Evolutionary conservation across 2,329 filamentous ascomycete species (phyloP).

Genomic region (Colletotrichum neosansevieriae): DNA sequence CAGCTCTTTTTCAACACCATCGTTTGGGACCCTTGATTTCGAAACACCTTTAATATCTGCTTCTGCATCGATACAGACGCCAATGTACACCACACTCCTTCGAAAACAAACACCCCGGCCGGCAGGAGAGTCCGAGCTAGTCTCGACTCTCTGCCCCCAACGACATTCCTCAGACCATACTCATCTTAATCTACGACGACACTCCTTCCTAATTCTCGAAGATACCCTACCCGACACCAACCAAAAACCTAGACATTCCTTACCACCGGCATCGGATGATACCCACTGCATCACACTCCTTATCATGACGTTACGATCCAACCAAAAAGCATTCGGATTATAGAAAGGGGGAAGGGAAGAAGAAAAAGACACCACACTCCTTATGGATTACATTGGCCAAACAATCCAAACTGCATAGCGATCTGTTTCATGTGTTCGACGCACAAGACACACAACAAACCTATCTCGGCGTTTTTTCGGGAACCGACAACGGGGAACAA

Average conservation of each 20-base stretch:
- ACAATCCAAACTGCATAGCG: slow-evolving; percentile 68
- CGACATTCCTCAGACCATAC: slow-evolving; percentile 56
- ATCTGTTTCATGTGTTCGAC: slow-evolving; percentile 55
- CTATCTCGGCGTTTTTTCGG: slow-evolving; percentile 25
- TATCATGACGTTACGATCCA: slow-evolving; percentile 48
- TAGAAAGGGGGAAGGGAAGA: slow-evolving; percentile 17
- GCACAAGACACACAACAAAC: slow-evolving; percentile 26
- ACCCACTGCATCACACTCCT: slow-evolving; percentile 53
- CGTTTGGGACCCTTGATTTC: slow-evolving; percentile 41
- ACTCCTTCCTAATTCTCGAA: slow-evolving; percentile 51
- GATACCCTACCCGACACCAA: slow-evolving; percentile 45
- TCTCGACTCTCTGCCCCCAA: slow-evolving; percentile 14
- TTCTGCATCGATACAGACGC: slow-evolving; percentile 48
- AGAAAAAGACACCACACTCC: slow-evolving; percentile 36
- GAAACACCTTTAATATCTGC: slow-evolving; percentile 45
- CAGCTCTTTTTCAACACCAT: slow-evolving; percentile 41
- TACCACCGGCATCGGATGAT: slow-evolving; percentile 39
- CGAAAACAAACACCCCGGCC: slow-evolving; percentile 42
- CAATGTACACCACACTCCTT: slow-evolving; percentile 52
- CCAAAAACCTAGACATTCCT: slow-evolving; percentile 36
- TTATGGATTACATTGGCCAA: slow-evolving; percentile 39
- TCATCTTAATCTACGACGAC: slow-evolving; percentile 34
- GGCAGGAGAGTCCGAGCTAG: slow-evolving; percentile 44
- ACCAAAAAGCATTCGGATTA: slow-evolving; percentile 43
- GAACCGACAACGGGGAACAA: slow-evolving; percentile 18